Percentiles rank a stretch among this genome's conserved stretches.
phyloP scores from a whole-genome alignment of 2,329 filamentous ascomycete genomes.

The Penicillium sumatraense region DNA sequence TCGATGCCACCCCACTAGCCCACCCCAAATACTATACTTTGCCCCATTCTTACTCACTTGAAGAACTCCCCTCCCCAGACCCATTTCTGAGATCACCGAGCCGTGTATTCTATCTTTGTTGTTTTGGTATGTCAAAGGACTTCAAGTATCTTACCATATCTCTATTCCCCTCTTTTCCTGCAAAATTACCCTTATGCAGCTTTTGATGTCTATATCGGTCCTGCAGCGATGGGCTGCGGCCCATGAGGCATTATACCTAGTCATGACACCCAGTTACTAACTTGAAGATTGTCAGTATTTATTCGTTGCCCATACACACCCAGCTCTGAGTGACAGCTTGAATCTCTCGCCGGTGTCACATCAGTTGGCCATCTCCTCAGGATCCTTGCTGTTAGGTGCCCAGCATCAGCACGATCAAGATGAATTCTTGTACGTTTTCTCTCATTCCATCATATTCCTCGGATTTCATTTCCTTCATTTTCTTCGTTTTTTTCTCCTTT shows the following conservation, averaged over 20 bases:
- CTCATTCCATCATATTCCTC: neutral
- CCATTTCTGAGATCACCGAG: neutral
- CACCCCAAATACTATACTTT: neutral
- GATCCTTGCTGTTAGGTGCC: conserved; percentile 30
- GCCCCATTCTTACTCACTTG: neutral
- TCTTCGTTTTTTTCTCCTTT: neutral
- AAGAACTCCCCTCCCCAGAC: neutral
- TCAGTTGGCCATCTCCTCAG: conserved; percentile 25
- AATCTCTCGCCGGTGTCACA: conserved; percentile 29
- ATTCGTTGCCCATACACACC: conserved; percentile 23
- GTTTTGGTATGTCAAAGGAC: neutral
- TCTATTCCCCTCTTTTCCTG: neutral
- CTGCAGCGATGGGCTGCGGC: neutral
- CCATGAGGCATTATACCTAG: neutral
- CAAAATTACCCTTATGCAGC: neutral
- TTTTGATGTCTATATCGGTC: neutral
- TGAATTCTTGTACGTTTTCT: conserved; percentile 29
- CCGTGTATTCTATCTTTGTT: neutral
- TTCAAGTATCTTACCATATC: neutral
- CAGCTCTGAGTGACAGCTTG: conserved; percentile 18
- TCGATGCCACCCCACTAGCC: neutral
- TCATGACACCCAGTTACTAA: conserved; percentile 18
- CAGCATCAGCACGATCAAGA: conserved; percentile 26
- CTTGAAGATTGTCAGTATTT: conserved; percentile 7
- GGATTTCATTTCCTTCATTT: neutral